Percentiles rank a stretch among this genome's conserved stretches.
Evolutionary conservation across 768 basidiomycete species (phyloP).

Genomic region (Agrocybe praecox): DNA sequence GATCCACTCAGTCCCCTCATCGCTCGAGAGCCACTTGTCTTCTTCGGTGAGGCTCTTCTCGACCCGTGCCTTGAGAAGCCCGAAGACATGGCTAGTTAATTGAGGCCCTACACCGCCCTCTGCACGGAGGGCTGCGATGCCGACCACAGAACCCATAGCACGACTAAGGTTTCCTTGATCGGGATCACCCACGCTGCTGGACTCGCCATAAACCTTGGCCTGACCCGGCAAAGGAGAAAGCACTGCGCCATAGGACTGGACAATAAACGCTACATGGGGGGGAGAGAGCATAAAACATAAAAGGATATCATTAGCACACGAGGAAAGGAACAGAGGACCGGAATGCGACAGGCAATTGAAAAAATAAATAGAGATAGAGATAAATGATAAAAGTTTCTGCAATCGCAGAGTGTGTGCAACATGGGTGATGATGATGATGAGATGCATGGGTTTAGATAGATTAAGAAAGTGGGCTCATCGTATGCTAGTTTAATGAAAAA

Average conservation of each 20-base stretch:
- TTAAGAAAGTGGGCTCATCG: conserved; percentile 1
- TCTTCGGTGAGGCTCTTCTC: conserved; percentile 62
- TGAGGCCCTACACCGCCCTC: conserved; percentile 87
- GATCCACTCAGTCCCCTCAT: conserved; percentile 90
- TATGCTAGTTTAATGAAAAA: conserved; percentile 12
- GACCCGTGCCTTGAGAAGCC: conserved; percentile 81
- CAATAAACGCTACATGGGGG: conserved; percentile 70
- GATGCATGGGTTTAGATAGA: not conserved
- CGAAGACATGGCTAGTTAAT: conserved; percentile 86
- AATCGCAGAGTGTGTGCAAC: no score
- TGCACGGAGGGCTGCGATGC: conserved; percentile 82
- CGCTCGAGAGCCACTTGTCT: conserved; percentile 80
- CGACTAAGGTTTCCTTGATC: conserved; percentile 87
- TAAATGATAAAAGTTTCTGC: no score
- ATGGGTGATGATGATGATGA: not conserved
- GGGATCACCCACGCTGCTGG: conserved; percentile 43
- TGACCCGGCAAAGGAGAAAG: conserved; percentile 73
- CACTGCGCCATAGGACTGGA: conserved; percentile 82
- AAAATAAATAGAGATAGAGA: not conserved
- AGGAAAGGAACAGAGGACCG: not conserved
- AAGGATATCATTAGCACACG: not conserved
- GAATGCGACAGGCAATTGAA: conserved; percentile 6
- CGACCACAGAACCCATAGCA: conserved; percentile 81
- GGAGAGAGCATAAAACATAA: conserved; percentile 1
- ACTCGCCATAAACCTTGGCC: conserved; percentile 42